Evolutionary conservation across 352 stramenopile species (phyloP).

Genomic region (Phytophthora sojae): DNA sequence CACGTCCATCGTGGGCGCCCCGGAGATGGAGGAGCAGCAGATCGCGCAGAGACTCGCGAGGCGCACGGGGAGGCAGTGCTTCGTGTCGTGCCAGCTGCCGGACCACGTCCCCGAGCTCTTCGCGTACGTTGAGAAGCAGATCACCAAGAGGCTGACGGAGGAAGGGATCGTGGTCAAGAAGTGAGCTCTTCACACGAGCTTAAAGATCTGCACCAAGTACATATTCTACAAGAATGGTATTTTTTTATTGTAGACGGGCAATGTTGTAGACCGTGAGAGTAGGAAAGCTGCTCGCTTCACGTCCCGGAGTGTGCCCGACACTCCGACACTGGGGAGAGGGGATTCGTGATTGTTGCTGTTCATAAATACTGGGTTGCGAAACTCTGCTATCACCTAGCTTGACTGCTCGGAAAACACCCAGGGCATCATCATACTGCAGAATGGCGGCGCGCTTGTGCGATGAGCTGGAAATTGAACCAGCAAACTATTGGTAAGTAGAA

Average conservation of each 20-base stretch:
- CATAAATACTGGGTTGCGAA: no score
- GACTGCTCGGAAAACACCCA: not conserved
- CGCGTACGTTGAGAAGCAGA: constrained; percentile 72
- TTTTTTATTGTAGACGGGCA: no score
- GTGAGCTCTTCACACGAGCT: not conserved
- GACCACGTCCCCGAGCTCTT: constrained; percentile 79
- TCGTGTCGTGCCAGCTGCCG: constrained; percentile 83
- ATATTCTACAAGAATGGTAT: no score
- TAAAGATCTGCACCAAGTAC: no score
- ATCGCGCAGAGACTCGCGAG: constrained; percentile 79
- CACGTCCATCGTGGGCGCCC: constrained; percentile 70
- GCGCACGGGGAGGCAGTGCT: constrained; percentile 74
- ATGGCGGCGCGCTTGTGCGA: not conserved
- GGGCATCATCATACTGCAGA: not conserved
- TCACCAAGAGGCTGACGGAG: constrained; percentile 57
- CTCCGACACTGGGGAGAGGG: no score
- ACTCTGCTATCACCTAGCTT: no score
- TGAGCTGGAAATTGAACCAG: not conserved
- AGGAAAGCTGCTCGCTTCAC: no score
- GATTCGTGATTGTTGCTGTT: no score
- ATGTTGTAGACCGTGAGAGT: no score
- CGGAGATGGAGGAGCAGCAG: constrained; percentile 83
- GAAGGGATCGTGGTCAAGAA: constrained; percentile 51
- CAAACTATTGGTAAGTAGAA: not conserved
- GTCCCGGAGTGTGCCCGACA: no score